A percentile compares a stretch with the other conserved stretches of the same genome.
Conservation (phyloP, 345 rosid species). For the Carallia pectinifolia region DNA sequence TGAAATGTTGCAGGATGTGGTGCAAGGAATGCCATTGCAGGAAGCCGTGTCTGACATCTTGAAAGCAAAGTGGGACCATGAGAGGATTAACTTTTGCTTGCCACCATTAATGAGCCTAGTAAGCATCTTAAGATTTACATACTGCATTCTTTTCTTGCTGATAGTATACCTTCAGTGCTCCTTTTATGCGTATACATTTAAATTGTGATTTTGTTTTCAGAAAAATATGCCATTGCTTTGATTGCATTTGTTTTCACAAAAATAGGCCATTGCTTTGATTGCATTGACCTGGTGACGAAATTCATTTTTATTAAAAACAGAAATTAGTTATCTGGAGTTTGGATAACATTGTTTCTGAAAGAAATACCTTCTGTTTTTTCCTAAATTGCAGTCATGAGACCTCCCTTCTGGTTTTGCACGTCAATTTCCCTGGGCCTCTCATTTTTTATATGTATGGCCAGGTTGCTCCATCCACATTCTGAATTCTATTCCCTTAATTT, state of each 20-base stretch:
- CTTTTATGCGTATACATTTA: not conserved
- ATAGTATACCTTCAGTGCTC: not conserved
- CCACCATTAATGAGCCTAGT: slow-evolving; percentile 89
- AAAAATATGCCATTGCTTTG: no score
- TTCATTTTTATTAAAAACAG: not conserved
- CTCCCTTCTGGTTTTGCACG: not conserved
- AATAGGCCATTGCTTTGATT: no score
- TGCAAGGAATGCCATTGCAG: slow-evolving; percentile 46
- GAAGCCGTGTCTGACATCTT: slow-evolving; percentile 60
- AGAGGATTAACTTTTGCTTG: slow-evolving; percentile 76
- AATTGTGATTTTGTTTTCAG: not conserved
- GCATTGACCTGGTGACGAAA: not conserved
- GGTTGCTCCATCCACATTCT: not conserved
- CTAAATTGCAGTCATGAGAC: not conserved
- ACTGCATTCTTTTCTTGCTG: no score
- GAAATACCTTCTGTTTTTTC: not conserved
- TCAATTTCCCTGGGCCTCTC: not conserved
- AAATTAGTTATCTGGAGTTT: not conserved
- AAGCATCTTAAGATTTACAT: slow-evolving; percentile 5
- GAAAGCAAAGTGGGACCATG: slow-evolving; percentile 83
- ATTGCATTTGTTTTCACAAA: no score
- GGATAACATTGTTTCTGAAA: not conserved
- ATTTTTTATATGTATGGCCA: not conserved
- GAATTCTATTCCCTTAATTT: not conserved
- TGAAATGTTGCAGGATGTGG: slow-evolving; percentile 46